Conservation (phyloP, 441 rosid species). For the Gossypium davidsonii region DNA sequence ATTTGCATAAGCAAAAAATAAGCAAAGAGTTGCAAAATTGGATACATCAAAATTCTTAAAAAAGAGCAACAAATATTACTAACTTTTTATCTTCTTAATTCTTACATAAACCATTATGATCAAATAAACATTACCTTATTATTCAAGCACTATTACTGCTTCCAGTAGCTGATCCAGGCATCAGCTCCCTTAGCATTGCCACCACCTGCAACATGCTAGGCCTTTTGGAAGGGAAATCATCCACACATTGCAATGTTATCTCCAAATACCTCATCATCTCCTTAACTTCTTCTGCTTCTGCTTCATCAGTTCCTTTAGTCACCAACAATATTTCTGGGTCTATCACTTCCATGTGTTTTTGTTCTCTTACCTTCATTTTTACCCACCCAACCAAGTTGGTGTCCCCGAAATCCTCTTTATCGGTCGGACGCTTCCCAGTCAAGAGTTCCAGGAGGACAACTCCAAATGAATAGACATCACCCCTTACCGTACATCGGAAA, state of each 20-base stretch:
- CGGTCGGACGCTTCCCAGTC: slow-evolving; percentile 87
- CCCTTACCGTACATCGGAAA: slow-evolving; percentile 88
- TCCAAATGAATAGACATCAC: slow-evolving; percentile 91
- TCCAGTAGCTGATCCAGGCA: slow-evolving; percentile 45
- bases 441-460: slow-evolving; percentile 78
- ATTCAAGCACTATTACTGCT: slow-evolving; percentile 44
- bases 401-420: slow-evolving; percentile 95
- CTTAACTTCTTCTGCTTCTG: slow-evolving; percentile 55
- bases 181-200: slow-evolving; percentile 73
- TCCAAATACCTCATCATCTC: slow-evolving; percentile 84
- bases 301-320: slow-evolving; percentile 41
- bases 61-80: slow-evolving; percentile 17
- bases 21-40: slow-evolving; percentile 22
- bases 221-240: slow-evolving; percentile 85
- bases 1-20: slow-evolving; percentile 1
- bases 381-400: slow-evolving; percentile 95
- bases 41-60: slow-evolving; percentile 21
- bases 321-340: slow-evolving; percentile 57
- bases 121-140: slow-evolving; percentile 8
- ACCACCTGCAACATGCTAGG: slow-evolving; percentile 90
- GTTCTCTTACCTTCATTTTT: slow-evolving; percentile 81
- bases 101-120: slow-evolving; percentile 16
- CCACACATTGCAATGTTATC: slow-evolving; percentile 76
- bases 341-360: slow-evolving; percentile 88
- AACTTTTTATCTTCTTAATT: slow-evolving; percentile 9